Evolutionary conservation across 306 rosid species (phyloP).

Genomic region (Prosopis cineraria): DNA sequence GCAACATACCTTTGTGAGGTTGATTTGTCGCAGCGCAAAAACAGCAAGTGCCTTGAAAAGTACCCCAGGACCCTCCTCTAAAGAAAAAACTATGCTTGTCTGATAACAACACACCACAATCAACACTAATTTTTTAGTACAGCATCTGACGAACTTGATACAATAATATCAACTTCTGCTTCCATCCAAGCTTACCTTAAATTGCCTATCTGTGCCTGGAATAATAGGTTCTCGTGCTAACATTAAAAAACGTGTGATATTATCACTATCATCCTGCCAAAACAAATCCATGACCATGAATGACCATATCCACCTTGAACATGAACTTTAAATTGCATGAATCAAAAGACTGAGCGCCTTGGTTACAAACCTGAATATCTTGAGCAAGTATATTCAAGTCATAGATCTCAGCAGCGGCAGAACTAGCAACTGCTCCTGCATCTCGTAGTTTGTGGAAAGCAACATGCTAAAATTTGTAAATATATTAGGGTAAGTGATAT

Average conservation of each 20-base stretch:
- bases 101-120: conserved; percentile 42
- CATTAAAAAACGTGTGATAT: conserved; percentile 87
- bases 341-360: conserved; percentile 23
- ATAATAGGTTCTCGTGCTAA: conserved; percentile 95
- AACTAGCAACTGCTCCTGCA: conserved; percentile 93
- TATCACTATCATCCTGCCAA: conserved; percentile 85
- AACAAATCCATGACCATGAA: conserved; percentile 33
- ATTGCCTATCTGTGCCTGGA: conserved; percentile 87
- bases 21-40: conserved; percentile 90
- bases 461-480: conserved; percentile 62
- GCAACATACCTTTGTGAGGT: conserved; percentile 73
- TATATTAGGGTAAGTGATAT: conserved; percentile 34
- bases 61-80: conserved; percentile 96
- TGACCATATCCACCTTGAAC: conserved; percentile 28
- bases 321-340: neutral
- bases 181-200: conserved; percentile 63
- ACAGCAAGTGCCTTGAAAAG: conserved; percentile 99
- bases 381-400: conserved; percentile 77
- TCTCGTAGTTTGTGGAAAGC: conserved; percentile 69
- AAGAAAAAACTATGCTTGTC: conserved; percentile 96
- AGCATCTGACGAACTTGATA: conserved; percentile 11
- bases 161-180: conserved; percentile 24
- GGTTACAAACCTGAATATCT: conserved; percentile 81
- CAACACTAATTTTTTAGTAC: conserved; percentile 24
- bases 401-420: conserved; percentile 79